Conservation (phyloP, 805 yeast species). For the Kuraishia capsulata region DNA sequence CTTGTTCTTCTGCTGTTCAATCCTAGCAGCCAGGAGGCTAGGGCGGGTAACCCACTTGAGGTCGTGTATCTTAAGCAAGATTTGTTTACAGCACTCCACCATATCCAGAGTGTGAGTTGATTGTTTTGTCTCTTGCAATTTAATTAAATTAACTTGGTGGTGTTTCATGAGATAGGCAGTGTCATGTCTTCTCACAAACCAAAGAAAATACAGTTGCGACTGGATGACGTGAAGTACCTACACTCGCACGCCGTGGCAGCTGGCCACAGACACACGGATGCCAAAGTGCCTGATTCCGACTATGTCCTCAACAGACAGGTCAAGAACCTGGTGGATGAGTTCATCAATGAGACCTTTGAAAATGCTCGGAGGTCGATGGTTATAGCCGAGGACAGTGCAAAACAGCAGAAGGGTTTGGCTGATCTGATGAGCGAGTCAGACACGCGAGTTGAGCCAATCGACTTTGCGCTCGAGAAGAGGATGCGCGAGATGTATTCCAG, state of each 20-base stretch:
- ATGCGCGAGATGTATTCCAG: slow-evolving; percentile 46
- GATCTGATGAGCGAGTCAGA: slow-evolving; percentile 3
- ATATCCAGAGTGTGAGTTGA: too few species aligned
- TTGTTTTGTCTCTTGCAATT: too few species aligned
- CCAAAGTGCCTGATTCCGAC: not conserved
- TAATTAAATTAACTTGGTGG: too few species aligned
- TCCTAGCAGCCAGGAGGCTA: not conserved
- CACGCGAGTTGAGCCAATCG: slow-evolving; percentile 59
- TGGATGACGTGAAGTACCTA: slow-evolving; percentile 43
- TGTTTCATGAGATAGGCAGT: too few species aligned
- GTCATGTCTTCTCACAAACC: too few species aligned
- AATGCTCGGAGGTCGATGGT: slow-evolving; percentile 4
- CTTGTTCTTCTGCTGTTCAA: too few species aligned
- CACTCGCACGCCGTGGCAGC: slow-evolving; percentile 32
- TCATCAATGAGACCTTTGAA: slow-evolving; percentile 40
- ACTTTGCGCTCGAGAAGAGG: slow-evolving; percentile 48
- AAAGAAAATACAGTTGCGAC: slow-evolving; percentile 34
- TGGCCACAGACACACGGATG: slow-evolving; percentile 15
- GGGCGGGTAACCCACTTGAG: too few species aligned
- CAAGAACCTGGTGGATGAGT: slow-evolving; percentile 30
- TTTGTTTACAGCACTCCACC: too few species aligned
- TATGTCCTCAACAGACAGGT: slow-evolving; percentile 29
- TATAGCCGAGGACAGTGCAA: slow-evolving; percentile 14
- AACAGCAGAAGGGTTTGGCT: slow-evolving; percentile 7
- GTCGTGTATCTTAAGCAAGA: too few species aligned